Evolutionary conservation across 805 yeast genomes (phyloP), one percentile per base, ranked within the genome.

Genomic region (Tetrapisispora iriomotensis): DNA sequence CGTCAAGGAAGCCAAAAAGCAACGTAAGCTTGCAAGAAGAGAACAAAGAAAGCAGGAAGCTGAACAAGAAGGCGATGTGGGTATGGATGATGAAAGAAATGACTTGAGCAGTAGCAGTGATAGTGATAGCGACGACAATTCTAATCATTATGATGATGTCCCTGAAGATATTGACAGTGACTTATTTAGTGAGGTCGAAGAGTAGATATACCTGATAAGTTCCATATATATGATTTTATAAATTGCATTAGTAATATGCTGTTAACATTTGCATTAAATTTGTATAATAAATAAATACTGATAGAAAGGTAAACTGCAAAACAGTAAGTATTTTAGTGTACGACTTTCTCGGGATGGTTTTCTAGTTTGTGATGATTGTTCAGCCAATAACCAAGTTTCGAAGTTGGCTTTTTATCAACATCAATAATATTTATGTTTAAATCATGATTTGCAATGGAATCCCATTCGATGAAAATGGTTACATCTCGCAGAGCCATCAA

Each of bases 1-100:
- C 36, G 79, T 71, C 53, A 81, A 81, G 55, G 78, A 74, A 30
- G 82, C 77, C 8, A 83, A 82, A 66, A 79, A 79, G 50, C 76
- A 77, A 41, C 75, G 94, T 51, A 71, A 75, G 62, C 64, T 71
- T 64, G 74, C 71, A 50, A 64, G 79, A 67, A 56, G 72, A 59
- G 65, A 55, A 42, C 63, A 57, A 19, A 53, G 67, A 50, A 50
- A 51, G 29, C 42, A 31, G 35, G 54, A 52, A 42, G 37, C 36
- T 31, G 51, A 48, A 25, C 53, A 45, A 20, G 45, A 45, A 24
- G 49, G 44, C 14, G 49, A 48, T 6, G 57, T 41, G 20, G 53
- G 48, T 6, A 61, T 51, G n/a, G 58, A 46, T 28, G 61, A 50
- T 14, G 56, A 44, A 8, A n/a, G n/a, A n/a, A n/a, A n/a, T n/a